These are phyloP conservation scores for Aquilaria agallochum DNA, from an alignment of 441 rosid genomes.

Conservation along the genomic window DNA sequence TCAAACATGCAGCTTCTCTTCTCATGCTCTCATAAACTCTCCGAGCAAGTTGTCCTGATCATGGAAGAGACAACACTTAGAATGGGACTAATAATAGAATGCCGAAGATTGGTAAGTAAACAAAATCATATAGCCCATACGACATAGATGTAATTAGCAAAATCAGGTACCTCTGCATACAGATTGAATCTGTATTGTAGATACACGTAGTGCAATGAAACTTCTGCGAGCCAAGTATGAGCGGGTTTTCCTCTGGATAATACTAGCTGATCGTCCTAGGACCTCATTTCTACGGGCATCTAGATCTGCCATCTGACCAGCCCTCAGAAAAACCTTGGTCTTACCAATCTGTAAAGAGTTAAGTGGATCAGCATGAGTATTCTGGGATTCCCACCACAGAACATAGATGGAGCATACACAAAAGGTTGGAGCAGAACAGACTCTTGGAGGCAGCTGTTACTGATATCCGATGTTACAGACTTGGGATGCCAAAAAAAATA, in stretches of 20 bases:
- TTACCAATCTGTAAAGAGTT: constrained; percentile 77
- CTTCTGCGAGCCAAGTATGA: constrained; percentile 84
- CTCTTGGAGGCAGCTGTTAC: background rate
- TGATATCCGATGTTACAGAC: background rate
- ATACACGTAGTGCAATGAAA: constrained; percentile 55
- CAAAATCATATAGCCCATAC: background rate
- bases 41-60: constrained; percentile 79
- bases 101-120: background rate
- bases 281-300: constrained; percentile 94
- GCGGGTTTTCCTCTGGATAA: constrained; percentile 91
- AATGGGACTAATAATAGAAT: constrained; percentile 3
- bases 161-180: constrained; percentile 72
- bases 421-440: background rate
- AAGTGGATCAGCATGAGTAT: constrained; percentile 14
- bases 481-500: background rate
- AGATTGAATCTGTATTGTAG: constrained; percentile 76
- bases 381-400: constrained; percentile 2
- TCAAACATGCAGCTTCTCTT: constrained; percentile 79
- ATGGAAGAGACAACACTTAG: constrained; percentile 12
- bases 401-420: background rate
- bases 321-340: constrained; percentile 94
- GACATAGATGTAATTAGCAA: background rate
- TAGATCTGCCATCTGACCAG: constrained; percentile 99
- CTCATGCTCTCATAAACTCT: constrained; percentile 61
- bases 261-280: constrained; percentile 95